Conservation (phyloP, 176 grass and related monocot species). For the Oropetium thomaeum region DNA sequence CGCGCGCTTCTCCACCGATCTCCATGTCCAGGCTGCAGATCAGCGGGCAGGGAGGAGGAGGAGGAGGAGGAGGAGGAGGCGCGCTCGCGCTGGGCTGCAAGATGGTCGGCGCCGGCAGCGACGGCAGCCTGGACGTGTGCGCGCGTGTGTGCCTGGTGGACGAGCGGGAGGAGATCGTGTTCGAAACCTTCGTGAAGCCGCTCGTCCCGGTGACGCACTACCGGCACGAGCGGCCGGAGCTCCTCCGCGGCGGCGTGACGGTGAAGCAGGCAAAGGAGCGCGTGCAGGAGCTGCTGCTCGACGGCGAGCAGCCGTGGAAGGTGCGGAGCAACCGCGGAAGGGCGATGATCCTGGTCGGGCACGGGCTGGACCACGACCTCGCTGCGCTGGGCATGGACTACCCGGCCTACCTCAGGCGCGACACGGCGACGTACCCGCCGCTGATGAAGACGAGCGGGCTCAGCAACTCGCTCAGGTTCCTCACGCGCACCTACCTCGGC, state of each 20-base stretch:
- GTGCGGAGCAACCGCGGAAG: constrained; percentile 24
- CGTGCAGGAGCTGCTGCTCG: constrained; percentile 52
- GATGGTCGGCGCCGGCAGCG: constrained; percentile 78
- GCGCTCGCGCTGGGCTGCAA: constrained; percentile 74
- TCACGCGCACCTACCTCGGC: constrained; percentile 61
- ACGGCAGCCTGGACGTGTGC: constrained; percentile 66
- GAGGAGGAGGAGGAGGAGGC: neutral
- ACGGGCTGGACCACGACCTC: constrained; percentile 77
- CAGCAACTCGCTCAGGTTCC: constrained; percentile 76
- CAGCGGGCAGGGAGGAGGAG: neutral
- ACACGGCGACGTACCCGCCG: constrained; percentile 78
- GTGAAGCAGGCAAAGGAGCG: constrained; percentile 45
- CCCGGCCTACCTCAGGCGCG: constrained; percentile 57
- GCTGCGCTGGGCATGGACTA: constrained; percentile 58
- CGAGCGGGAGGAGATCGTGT: constrained; percentile 55
- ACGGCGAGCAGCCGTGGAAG: constrained; percentile 69
- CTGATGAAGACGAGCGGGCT: constrained; percentile 92
- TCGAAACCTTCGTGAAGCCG: constrained; percentile 61
- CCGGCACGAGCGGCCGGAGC: constrained; percentile 65
- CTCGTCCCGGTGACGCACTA: constrained; percentile 67
- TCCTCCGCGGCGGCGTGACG: constrained; percentile 42
- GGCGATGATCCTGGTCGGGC: constrained; percentile 52
- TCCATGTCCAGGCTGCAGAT: neutral
- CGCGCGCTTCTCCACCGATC: neutral
- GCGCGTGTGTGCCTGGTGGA: constrained; percentile 67